Conservation (phyloP, 2,329 filamentous ascomycete genomes). For the Botrytis fragariae region DNA sequence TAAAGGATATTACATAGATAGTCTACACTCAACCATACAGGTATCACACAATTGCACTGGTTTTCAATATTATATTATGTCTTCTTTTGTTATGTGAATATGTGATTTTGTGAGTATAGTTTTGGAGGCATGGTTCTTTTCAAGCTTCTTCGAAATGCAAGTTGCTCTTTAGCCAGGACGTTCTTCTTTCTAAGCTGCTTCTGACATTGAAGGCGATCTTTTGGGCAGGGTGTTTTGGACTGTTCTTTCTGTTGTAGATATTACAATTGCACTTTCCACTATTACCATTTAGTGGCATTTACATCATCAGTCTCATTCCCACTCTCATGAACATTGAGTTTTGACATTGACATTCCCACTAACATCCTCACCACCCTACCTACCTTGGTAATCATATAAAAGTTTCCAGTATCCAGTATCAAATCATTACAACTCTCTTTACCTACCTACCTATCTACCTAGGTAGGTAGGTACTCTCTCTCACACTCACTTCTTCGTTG, state of each 20-base stretch:
- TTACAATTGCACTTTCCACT: background rate
- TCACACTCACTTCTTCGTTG: too few species aligned
- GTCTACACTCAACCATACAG: background rate
- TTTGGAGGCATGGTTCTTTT: background rate
- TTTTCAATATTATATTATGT: background rate
- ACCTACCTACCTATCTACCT: too few species aligned
- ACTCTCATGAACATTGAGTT: background rate
- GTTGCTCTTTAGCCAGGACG: too few species aligned
- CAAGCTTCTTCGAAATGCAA: background rate
- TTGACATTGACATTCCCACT: background rate
- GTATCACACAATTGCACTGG: conserved; percentile 4
- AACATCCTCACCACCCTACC: background rate
- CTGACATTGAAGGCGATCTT: too few species aligned
- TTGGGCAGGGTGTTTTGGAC: too few species aligned
- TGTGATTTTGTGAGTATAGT: background rate
- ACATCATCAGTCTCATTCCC: background rate
- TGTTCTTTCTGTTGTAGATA: background rate
- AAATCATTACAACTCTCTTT: too few species aligned
- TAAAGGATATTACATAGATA: conserved; percentile 6
- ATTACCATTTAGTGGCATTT: background rate
- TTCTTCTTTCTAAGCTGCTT: too few species aligned
- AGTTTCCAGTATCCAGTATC: too few species aligned
- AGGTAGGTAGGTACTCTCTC: too few species aligned
- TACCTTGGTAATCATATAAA: background rate
- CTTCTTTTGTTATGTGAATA: background rate